Evolutionary conservation across 192 early-diverging fungal genomes (phyloP).

Genomic region (Oehlia diaphana): DNA sequence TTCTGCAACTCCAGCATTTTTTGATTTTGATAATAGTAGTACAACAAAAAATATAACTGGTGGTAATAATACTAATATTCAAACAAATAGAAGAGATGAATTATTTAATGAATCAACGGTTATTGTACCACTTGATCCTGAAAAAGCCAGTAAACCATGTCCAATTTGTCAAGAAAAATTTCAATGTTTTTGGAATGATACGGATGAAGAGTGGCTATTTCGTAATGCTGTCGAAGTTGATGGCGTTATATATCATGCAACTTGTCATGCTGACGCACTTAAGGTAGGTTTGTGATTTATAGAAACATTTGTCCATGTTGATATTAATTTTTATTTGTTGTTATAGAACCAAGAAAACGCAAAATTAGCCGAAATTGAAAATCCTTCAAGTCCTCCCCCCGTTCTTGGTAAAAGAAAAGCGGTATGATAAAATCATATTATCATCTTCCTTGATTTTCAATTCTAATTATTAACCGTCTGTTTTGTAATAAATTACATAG

Average conservation of each 20-base stretch:
- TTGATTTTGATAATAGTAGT: conserved; percentile 23
- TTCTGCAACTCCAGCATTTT: conserved; percentile 38
- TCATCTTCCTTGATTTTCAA: neutral
- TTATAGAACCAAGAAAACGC: neutral
- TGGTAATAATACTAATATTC: conserved; percentile 23
- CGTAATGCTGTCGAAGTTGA: conserved; percentile 68
- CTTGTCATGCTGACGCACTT: conserved; percentile 54
- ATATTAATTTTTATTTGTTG: neutral
- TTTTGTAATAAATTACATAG: neutral
- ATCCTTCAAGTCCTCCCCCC: neutral
- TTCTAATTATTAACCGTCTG: neutral
- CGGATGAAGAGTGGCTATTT: conserved; percentile 74
- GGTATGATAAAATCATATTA: neutral
- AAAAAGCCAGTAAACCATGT: conserved; percentile 57
- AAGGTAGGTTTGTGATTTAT: conserved; percentile 29
- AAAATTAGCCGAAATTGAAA: neutral
- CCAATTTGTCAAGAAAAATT: conserved; percentile 79
- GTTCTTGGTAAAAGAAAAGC: conserved; percentile 9
- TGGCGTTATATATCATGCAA: conserved; percentile 60
- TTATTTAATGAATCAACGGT: conserved; percentile 33
- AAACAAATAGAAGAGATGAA: conserved; percentile 36
- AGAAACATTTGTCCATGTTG: conserved; percentile 3
- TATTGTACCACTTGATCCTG: conserved; percentile 25
- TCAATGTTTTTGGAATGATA: conserved; percentile 70
- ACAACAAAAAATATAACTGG: conserved; percentile 9